Evolutionary conservation across 768 basidiomycete species (phyloP).

Genomic region (Strobilomyces confusus): DNA sequence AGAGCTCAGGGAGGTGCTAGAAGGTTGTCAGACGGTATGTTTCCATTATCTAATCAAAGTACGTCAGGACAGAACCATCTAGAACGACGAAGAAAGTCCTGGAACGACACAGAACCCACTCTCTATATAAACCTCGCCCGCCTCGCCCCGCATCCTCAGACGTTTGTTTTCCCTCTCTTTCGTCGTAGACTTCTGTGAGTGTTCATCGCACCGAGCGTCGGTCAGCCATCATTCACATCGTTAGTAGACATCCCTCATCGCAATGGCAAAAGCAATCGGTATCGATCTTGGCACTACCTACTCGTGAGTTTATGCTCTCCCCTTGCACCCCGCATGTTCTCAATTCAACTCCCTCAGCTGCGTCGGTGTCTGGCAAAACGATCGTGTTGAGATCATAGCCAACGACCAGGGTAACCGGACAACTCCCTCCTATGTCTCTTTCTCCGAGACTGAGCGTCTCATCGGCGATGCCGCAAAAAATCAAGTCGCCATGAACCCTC

Average conservation of each 20-base stretch:
- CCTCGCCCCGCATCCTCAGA: slow-evolving; percentile 4
- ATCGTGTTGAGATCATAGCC: slow-evolving; percentile 98
- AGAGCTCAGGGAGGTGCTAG: background rate
- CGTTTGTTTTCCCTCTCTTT: slow-evolving; percentile 7
- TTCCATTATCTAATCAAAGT: slow-evolving; percentile 32
- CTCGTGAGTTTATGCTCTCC: slow-evolving; percentile 53
- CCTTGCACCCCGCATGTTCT: background rate
- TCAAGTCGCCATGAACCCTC: slow-evolving; percentile 97
- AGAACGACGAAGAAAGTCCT: slow-evolving; percentile 34
- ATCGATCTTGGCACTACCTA: slow-evolving; percentile 93
- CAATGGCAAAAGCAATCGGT: slow-evolving; percentile 79
- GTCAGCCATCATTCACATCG: slow-evolving; percentile 4
- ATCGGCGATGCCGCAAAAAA: slow-evolving; percentile 99
- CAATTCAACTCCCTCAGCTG: slow-evolving; percentile 51
- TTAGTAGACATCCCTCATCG: slow-evolving; percentile 7
- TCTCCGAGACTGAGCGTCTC: slow-evolving; percentile 92
- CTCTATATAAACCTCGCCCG: slow-evolving; percentile 27
- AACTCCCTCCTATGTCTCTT: slow-evolving; percentile 93
- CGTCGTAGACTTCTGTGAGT: slow-evolving; percentile 19
- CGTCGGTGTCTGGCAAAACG: slow-evolving; percentile 99
- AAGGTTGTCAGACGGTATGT: slow-evolving; percentile 2
- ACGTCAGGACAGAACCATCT: slow-evolving; percentile 32
- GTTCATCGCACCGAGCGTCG: background rate
- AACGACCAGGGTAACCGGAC: slow-evolving; percentile 95
- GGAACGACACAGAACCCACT: slow-evolving; percentile 28